Conservation (phyloP, 2,329 filamentous ascomycete species). For the Neospermospora avenae region DNA sequence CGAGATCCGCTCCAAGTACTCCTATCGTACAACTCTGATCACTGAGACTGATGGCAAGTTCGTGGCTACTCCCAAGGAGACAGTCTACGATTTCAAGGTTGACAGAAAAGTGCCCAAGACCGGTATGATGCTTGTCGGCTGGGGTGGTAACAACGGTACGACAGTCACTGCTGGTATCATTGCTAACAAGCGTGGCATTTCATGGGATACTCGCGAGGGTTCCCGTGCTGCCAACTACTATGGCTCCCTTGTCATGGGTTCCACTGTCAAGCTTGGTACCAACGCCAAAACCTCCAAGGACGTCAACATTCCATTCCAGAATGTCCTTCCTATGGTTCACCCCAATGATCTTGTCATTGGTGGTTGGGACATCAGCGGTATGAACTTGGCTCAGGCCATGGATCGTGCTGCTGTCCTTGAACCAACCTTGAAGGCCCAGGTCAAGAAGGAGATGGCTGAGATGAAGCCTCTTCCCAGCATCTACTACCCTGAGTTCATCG, state of each 20-base stretch:
- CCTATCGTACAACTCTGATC: slow-evolving; percentile 90
- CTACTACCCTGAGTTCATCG: slow-evolving; percentile 99
- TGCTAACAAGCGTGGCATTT: slow-evolving; percentile 82
- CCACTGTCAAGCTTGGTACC: slow-evolving; percentile 92
- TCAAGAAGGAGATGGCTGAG: slow-evolving; percentile 87
- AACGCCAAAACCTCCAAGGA: slow-evolving; percentile 81
- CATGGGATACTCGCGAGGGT: slow-evolving; percentile 94
- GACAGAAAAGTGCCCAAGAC: slow-evolving; percentile 90
- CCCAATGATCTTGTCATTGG: slow-evolving; percentile 94
- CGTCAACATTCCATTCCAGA: slow-evolving; percentile 93
- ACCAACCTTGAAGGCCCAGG: slow-evolving; percentile 84
- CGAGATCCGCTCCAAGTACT: slow-evolving; percentile 91
- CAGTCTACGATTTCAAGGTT: slow-evolving; percentile 95
- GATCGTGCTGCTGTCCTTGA: slow-evolving; percentile 93
- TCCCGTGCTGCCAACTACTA: slow-evolving; percentile 90
- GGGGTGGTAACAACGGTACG: slow-evolving; percentile 97
- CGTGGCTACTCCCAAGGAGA: slow-evolving; percentile 82
- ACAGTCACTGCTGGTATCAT: slow-evolving; percentile 97
- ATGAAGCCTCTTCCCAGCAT: slow-evolving; percentile 90
- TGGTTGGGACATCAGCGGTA: slow-evolving; percentile 93
- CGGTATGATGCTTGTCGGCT: slow-evolving; percentile 96
- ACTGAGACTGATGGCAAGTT: slow-evolving; percentile 68
- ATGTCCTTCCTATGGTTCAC: slow-evolving; percentile 93
- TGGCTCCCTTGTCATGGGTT: slow-evolving; percentile 94
- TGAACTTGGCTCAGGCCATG: slow-evolving; percentile 90